Evolutionary conservation across 2,329 filamentous ascomycete species (phyloP).

Genomic region (Aspergillus quadrilineatus): DNA sequence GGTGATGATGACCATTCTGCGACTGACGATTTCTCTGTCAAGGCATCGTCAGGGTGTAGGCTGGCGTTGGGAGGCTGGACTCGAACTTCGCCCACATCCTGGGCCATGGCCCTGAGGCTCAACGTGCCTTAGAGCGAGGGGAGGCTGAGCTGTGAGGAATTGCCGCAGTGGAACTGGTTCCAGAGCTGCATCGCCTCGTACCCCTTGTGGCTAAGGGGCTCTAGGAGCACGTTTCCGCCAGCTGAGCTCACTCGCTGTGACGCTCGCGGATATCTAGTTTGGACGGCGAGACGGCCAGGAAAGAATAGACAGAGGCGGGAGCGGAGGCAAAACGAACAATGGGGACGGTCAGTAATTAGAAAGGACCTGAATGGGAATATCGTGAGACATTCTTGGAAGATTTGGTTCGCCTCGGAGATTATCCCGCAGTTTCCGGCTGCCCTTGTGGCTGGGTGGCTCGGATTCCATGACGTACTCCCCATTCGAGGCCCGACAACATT

Average conservation of each 20-base stretch:
- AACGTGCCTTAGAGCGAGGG: constrained; percentile 21
- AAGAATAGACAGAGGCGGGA: not conserved
- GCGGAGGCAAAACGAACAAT: not conserved
- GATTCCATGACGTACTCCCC: not conserved
- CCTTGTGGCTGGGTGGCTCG: constrained; percentile 2
- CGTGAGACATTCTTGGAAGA: not conserved
- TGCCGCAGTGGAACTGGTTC: constrained; percentile 20
- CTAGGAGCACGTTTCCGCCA: constrained; percentile 5
- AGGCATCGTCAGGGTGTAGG: constrained; percentile 23
- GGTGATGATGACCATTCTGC: constrained; percentile 17
- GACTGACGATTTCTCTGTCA: constrained; percentile 22
- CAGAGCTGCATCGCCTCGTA: constrained; percentile 26
- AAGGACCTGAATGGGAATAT: not conserved
- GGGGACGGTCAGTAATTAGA: not conserved
- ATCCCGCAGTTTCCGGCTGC: not conserved
- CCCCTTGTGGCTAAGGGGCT: constrained; percentile 14
- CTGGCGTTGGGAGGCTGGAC: constrained; percentile 21
- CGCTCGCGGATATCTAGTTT: not conserved
- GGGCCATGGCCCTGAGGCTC: constrained; percentile 31
- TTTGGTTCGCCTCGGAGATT: not conserved
- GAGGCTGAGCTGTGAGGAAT: constrained; percentile 24
- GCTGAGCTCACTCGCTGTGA: constrained; percentile 8
- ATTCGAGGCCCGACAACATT: not conserved
- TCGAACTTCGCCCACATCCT: constrained; percentile 29
- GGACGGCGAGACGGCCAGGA: not conserved